Evolutionary conservation across 2,329 filamentous ascomycete species (phyloP), one percentile per base, ranked within the genome.

Genomic region (Emmonsiellopsis sp.): DNA sequence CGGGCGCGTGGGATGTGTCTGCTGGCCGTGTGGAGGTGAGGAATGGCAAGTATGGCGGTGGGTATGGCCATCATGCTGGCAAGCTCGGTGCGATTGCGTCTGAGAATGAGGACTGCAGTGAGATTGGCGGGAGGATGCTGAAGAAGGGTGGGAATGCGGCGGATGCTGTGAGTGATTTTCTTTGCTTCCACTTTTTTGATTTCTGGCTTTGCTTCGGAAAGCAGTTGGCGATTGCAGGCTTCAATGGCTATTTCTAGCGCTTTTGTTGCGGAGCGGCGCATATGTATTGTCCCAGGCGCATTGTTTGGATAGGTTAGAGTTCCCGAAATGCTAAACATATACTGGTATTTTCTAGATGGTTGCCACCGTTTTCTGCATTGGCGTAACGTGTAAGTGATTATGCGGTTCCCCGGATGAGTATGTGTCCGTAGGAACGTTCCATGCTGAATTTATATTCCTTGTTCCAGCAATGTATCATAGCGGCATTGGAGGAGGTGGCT

Each of bases 401-500:
- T 50, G 26, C 5, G 9, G 20, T 34, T 16, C 26, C 26, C 1
- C 52, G 35, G n/a, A 7, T 6, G 15, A 3, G 37, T 40, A 9
- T 26, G 38, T 34, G 7, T 26, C 20, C 8, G 26, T 47, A 20
- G 7, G 20, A 20, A 38, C 30, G 31, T 16, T 20, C 34, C 30
- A 50, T 46, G 54, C 50, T 53, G 31, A 52, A 20, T 13, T 7
- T 13, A 26, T 31, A 57, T 16, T 44, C 34, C 54, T 16, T 35
- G 9, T 35, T 30, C 32, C 10, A 77, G 75, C 79, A 53, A 87
- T 87, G 82, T 87, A 89, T 61, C 87, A 91, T 67, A 76, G 72
- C 41, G 91, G 92, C 13, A 86, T 96, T 55, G 91, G 88, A 16
- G 92, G 92, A 6, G 92, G 92, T 41, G 92, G 92, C 2, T 97